phyloP scores from a whole-genome alignment of 139 green algal species.

The Chlamydomonas sp. region DNA sequence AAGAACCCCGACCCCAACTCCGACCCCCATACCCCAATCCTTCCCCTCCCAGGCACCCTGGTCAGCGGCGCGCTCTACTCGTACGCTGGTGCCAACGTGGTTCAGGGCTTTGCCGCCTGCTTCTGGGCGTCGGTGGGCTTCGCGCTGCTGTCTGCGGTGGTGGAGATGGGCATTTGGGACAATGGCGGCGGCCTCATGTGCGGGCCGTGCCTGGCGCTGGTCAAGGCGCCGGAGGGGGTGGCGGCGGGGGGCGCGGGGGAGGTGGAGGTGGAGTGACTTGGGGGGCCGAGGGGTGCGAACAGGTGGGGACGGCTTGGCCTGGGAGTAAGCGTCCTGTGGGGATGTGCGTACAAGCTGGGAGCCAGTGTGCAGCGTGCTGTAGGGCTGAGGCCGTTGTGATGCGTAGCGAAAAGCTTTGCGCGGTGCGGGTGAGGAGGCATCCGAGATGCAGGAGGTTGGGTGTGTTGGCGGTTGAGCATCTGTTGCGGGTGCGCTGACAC shows the following conservation, averaged over 20 bases:
- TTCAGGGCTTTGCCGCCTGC: conserved; percentile 79
- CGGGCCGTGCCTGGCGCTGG: conserved; percentile 46
- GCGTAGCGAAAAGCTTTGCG: too few relatives aligned
- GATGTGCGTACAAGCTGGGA: too few relatives aligned
- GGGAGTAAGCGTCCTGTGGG: too few relatives aligned
- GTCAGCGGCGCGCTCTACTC: conserved; percentile 82
- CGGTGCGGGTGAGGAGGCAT: too few relatives aligned
- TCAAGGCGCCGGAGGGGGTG: conserved; percentile 8
- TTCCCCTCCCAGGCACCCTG: conserved; percentile 68
- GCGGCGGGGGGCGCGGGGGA: neutral
- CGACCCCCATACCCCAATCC: too few relatives aligned
- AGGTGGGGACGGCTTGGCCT: too few relatives aligned
- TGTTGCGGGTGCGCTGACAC: too few relatives aligned
- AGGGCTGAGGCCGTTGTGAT: too few relatives aligned
- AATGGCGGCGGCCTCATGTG: conserved; percentile 59
- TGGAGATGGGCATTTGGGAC: conserved; percentile 62
- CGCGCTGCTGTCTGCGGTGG: conserved; percentile 31
- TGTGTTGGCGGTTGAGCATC: too few relatives aligned
- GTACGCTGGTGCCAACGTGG: conserved; percentile 62
- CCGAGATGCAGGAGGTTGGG: too few relatives aligned
- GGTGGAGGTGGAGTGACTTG: conserved; percentile 5
- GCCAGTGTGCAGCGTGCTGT: too few relatives aligned
- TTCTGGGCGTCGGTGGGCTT: conserved; percentile 77
- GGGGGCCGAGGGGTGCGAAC: neutral
- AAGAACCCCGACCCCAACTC: too few relatives aligned